Evolutionary conservation across 2,329 filamentous ascomycete species (phyloP).

Genomic region (Fusarium coicis): DNA sequence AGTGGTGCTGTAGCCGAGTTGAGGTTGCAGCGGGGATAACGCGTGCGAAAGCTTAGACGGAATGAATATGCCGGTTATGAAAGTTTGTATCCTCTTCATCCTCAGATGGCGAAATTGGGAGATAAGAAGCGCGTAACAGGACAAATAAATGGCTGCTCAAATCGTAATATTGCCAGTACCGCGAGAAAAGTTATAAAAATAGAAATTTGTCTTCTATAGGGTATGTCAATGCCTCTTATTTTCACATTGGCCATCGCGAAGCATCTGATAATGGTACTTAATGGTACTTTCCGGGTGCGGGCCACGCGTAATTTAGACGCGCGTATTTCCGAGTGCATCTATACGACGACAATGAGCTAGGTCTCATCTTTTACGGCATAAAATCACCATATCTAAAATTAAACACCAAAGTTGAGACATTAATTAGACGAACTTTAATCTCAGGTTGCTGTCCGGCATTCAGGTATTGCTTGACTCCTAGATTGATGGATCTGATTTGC

Average conservation of each 20-base stretch:
- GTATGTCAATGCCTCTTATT: background rate
- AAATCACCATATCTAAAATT: background rate
- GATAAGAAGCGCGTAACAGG: too few relatives aligned
- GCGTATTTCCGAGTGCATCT: background rate
- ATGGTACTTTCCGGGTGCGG: background rate
- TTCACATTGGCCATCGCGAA: background rate
- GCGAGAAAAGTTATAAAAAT: too few relatives aligned
- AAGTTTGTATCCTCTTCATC: accelerated
- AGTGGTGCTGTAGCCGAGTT: background rate
- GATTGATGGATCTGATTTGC: background rate
- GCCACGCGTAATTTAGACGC: background rate
- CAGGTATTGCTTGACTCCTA: background rate
- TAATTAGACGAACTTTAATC: background rate
- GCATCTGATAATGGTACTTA: background rate
- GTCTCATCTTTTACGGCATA: background rate
- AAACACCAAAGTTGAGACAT: background rate
- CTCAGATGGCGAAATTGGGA: too few relatives aligned
- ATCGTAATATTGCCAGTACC: too few relatives aligned
- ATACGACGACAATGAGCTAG: background rate
- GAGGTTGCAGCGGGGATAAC: background rate
- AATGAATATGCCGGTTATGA: background rate
- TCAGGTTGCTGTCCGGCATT: background rate
- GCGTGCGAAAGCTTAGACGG: accelerated
- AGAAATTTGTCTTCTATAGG: too few relatives aligned
- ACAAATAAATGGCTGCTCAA: background rate